Evolutionary conservation across 2,329 filamentous ascomycete genomes (phyloP).

Genomic region (Microdochium trichocladiopsis): DNA sequence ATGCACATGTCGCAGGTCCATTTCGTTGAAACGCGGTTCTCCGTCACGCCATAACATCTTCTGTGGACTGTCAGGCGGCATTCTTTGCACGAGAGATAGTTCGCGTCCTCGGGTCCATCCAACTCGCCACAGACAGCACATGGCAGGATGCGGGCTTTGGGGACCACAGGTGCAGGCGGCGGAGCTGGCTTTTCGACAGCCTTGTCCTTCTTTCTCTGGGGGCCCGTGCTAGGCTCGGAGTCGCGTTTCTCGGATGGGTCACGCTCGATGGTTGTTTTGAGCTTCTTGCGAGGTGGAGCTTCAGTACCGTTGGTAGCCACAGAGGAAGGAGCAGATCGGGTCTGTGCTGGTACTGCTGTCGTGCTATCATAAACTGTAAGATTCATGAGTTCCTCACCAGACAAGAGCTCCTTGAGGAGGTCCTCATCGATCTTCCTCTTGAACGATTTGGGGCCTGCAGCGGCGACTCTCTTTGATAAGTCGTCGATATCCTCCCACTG

Average conservation of each 20-base stretch:
- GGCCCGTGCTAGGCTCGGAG: conserved; percentile 30
- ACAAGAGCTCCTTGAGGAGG: conserved; percentile 64
- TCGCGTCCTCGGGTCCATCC: conserved; percentile 62
- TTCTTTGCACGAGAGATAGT: conserved; percentile 70
- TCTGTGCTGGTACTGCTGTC: conserved; percentile 16
- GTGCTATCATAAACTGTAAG: conserved; percentile 30
- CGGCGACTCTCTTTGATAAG: conserved; percentile 76
- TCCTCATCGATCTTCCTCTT: conserved; percentile 91
- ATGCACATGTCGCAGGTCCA: conserved; percentile 96
- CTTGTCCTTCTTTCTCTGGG: conserved; percentile 55
- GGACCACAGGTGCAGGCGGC: conserved; percentile 65
- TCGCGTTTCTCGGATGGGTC: conserved; percentile 40
- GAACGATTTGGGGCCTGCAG: conserved; percentile 73
- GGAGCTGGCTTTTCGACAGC: conserved; percentile 42
- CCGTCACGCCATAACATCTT: conserved; percentile 80
- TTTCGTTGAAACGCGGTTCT: conserved; percentile 63
- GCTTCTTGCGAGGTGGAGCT: conserved; percentile 55
- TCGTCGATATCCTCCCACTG: conserved; percentile 95
- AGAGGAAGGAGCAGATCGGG: conserved; percentile 18
- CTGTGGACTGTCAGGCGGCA: conserved; percentile 90
- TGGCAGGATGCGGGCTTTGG: conserved; percentile 70
- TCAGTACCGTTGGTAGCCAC: conserved; percentile 29
- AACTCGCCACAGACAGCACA: conserved; percentile 78
- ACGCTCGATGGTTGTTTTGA: conserved; percentile 48
- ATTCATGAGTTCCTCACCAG: conserved; percentile 54